Conservation (phyloP, 1,284 basidiomycete genomes). For the Garcileccinum viscosum region DNA sequence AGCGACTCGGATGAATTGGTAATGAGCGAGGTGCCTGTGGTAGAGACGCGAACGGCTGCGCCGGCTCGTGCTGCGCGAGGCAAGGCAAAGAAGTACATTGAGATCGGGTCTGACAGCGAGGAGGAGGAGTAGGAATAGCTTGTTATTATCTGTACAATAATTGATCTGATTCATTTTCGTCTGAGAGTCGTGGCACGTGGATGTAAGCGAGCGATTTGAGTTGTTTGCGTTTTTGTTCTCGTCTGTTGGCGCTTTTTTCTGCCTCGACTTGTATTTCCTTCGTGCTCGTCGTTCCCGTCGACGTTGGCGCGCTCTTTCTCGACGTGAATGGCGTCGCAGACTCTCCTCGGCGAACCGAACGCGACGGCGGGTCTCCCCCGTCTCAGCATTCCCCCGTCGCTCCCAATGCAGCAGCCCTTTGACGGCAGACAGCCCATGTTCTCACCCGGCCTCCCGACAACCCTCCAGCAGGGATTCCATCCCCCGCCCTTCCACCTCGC, state of each 20-base stretch:
- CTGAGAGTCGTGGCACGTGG: conserved; percentile 23
- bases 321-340: background rate
- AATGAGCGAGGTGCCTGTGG: conserved; percentile 28
- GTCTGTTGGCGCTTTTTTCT: conserved; percentile 6
- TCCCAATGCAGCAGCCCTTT: conserved; percentile 55
- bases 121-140: conserved; percentile 31
- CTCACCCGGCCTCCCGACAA: conserved; percentile 69
- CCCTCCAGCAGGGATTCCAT: conserved; percentile 63
- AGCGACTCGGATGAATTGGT: conserved; percentile 41
- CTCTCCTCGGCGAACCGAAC: background rate
- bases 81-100: conserved; percentile 58
- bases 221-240: background rate
- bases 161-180: background rate
- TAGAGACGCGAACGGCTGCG: conserved; percentile 25
- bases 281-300: conserved; percentile 8
- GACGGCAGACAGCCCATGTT: conserved; percentile 54
- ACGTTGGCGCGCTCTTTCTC: conserved; percentile 9
- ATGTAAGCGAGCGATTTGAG: conserved; percentile 14
- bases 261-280: background rate
- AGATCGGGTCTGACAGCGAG: conserved; percentile 54
- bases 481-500: conserved; percentile 58
- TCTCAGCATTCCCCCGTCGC: conserved; percentile 52
- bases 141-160: background rate
- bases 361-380: conserved; percentile 34
- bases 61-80: conserved; percentile 45